Percentiles rank a stretch among this genome's conserved stretches.
phyloP scores from a whole-genome alignment of 83 land plant species.

The Picea mariana region DNA sequence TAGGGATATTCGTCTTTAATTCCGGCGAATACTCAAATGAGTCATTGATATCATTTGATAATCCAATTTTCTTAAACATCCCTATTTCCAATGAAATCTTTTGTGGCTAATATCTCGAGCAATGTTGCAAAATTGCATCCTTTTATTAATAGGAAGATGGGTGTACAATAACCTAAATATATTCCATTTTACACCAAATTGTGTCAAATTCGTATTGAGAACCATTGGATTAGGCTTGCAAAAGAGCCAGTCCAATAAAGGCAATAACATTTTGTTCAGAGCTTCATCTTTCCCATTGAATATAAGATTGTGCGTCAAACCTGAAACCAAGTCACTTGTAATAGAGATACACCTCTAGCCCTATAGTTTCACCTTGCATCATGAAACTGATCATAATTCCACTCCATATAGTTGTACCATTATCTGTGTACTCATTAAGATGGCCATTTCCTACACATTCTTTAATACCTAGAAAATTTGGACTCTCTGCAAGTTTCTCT shows the following conservation, averaged over 20 bases:
- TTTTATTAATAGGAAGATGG: slow-evolving; percentile 60
- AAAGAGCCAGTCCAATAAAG: slow-evolving; percentile 88
- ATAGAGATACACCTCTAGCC: slow-evolving; percentile 95
- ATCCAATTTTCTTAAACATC: slow-evolving; percentile 45
- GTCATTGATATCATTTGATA: too few relatives aligned
- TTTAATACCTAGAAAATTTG: slow-evolving; percentile 87
- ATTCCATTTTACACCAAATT: slow-evolving; percentile 84
- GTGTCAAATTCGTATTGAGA: slow-evolving; percentile 92
- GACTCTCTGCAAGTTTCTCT: slow-evolving; percentile 35
- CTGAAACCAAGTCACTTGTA: slow-evolving; percentile 83
- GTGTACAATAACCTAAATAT: slow-evolving; percentile 86
- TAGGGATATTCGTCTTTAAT: too few relatives aligned
- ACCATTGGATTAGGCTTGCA: slow-evolving; percentile 93
- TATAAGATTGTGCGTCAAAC: slow-evolving; percentile 71
- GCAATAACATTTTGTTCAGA: slow-evolving; percentile 65
- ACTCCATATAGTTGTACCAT: slow-evolving; percentile 81
- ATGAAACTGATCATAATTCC: slow-evolving; percentile 93
- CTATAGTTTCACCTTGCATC: slow-evolving; percentile 91
- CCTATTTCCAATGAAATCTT: slow-evolving; percentile 76
- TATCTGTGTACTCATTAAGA: slow-evolving; percentile 48
- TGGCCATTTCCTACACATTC: slow-evolving; percentile 90
- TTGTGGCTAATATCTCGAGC: slow-evolving; percentile 67
- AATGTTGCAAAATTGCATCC: slow-evolving; percentile 24
- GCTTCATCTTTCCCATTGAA: slow-evolving; percentile 58
- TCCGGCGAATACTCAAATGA: too few relatives aligned